Evolutionary conservation across 495 filamentous ascomycete genomes (phyloP), one percentile per base, ranked within the genome.

Genomic region (Penicillium atrosanguineum): DNA sequence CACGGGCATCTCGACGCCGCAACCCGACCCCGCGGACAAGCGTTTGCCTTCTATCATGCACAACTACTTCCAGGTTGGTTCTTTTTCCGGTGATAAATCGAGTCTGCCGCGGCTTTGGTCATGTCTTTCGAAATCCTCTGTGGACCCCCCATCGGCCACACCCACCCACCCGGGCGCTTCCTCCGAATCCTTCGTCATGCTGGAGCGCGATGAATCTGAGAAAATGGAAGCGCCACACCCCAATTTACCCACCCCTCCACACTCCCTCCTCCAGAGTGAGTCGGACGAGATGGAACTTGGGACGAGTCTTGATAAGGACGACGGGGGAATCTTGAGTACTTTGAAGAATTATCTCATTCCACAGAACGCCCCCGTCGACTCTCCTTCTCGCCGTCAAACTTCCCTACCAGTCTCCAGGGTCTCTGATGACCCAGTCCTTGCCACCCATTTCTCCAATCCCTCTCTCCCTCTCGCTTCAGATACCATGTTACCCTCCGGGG

Each of bases 31-130:
- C 46, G 84, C 85, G 40, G 92, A 97, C 74, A 95, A 94, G 70
- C 87, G 91, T 68, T 77, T 92, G 64, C 92, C 92, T 42, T 88
- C 89, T 63, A 90, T 96, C 70, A 85, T 90, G 79, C 91, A 86
- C 78, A 95, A 90, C 79, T 95, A 94, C 81, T 88, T 87, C 76
- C 92, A 97, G 91, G 92, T 97, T 93, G 82, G 91, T 96, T 79
- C 70, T 74, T 76, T 68, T 63, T 79, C 71, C 75, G 75, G 72
- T 75, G 72, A 71, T 70, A 72, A 66, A 72, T 69, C 71, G 62
- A 69, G 56, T 79, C 73, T 74, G 75, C 78, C 76, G 67, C 79
- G 74, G 66, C 69, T 75, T 59, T 71, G 69, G 64, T 67, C 64
- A 18, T 67, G 62, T 19, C 53, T 65, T 29, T 64, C 62, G 43